Percentiles rank a stretch among this genome's conserved stretches.
phyloP scores from a whole-genome alignment of 2,329 filamentous ascomycete genomes.

The Pseudogymnoascus sp. region DNA sequence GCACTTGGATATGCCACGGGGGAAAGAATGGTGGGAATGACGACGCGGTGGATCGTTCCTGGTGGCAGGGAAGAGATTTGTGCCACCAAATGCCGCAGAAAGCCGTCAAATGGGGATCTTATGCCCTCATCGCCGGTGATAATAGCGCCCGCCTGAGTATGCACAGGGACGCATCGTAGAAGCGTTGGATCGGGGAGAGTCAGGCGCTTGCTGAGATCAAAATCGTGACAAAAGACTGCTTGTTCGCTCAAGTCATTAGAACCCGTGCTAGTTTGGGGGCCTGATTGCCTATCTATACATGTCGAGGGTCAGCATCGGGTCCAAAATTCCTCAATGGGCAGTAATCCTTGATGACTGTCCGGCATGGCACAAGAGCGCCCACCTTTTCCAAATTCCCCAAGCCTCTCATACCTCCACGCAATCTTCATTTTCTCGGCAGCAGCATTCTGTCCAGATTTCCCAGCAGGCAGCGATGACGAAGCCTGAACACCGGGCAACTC shows the following conservation, averaged over 20 bases:
- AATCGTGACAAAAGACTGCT: slow-evolving; percentile 60
- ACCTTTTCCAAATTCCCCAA: slow-evolving; percentile 62
- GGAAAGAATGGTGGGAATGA: slow-evolving; percentile 80
- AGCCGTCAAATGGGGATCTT: slow-evolving; percentile 55
- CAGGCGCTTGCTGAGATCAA: slow-evolving; percentile 64
- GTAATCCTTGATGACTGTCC: slow-evolving; percentile 13
- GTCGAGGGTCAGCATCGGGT: slow-evolving; percentile 15
- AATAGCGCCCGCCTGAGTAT: slow-evolving; percentile 18
- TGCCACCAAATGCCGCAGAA: slow-evolving; percentile 53
- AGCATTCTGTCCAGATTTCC: slow-evolving; percentile 31
- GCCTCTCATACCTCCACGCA: slow-evolving; percentile 89
- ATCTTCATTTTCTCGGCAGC: slow-evolving; percentile 80
- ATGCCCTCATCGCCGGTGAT: slow-evolving; percentile 26
- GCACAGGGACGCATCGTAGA: slow-evolving; percentile 45
- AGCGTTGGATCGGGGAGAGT: slow-evolving; percentile 46
- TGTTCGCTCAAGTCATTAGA: slow-evolving; percentile 5
- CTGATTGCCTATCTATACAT: slow-evolving; percentile 21
- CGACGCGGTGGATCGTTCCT: slow-evolving; percentile 66
- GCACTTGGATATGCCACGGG: slow-evolving; percentile 74
- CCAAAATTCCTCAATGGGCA: slow-evolving; percentile 11
- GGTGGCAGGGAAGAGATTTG: slow-evolving; percentile 52
- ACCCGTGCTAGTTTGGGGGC: slow-evolving; percentile 14
- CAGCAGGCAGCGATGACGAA: slow-evolving; percentile 28
- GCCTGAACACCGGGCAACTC: slow-evolving; percentile 69
- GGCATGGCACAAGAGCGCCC: slow-evolving; percentile 22